phyloP scores from a whole-genome alignment of 2,329 filamentous ascomycete species.

The Ascochyta fabae region DNA sequence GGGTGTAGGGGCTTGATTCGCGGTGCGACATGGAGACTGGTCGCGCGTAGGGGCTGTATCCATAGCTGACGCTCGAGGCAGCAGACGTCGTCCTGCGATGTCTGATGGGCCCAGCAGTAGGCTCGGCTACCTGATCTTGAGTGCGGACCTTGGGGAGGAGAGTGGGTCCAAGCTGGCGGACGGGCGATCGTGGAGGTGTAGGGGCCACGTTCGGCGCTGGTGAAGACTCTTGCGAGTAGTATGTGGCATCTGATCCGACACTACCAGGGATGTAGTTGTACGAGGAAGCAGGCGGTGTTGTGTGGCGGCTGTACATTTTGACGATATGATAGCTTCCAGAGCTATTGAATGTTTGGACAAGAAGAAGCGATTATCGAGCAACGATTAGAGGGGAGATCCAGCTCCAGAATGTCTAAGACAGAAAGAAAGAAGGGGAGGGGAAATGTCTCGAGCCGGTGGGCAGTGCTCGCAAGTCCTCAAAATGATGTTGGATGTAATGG shows the following conservation, averaged over 20 bases:
- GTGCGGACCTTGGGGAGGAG: slow-evolving; percentile 84
- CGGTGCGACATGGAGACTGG: slow-evolving; percentile 55
- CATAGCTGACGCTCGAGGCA: slow-evolving; percentile 48
- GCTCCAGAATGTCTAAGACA: slow-evolving; percentile 53
- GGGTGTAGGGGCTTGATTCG: slow-evolving; percentile 55
- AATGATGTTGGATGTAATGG: slow-evolving; percentile 17
- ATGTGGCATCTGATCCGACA: slow-evolving; percentile 62
- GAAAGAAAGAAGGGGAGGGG: slow-evolving; percentile 44
- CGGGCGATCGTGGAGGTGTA: slow-evolving; percentile 74
- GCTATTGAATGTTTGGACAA: slow-evolving; percentile 24
- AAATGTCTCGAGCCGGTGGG: slow-evolving; percentile 49
- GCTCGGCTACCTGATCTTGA: slow-evolving; percentile 79
- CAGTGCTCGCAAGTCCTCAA: slow-evolving; percentile 24
- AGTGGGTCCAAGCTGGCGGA: slow-evolving; percentile 78
- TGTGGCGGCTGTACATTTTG: slow-evolving; percentile 54
- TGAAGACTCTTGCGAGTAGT: slow-evolving; percentile 70
- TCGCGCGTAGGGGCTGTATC: slow-evolving; percentile 59
- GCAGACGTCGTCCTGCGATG: slow-evolving; percentile 62
- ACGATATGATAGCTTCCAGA: slow-evolving; percentile 46
- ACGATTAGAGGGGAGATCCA: slow-evolving; percentile 51
- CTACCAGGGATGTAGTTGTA: slow-evolving; percentile 49
- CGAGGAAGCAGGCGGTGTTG: slow-evolving; percentile 52
- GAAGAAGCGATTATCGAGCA: slow-evolving; percentile 46
- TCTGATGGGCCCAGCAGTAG: slow-evolving; percentile 62
- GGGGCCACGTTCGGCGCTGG: slow-evolving; percentile 71